phyloP scores from a whole-genome alignment of 495 filamentous ascomycete species.

The Xanthoparmelia taractica region DNA sequence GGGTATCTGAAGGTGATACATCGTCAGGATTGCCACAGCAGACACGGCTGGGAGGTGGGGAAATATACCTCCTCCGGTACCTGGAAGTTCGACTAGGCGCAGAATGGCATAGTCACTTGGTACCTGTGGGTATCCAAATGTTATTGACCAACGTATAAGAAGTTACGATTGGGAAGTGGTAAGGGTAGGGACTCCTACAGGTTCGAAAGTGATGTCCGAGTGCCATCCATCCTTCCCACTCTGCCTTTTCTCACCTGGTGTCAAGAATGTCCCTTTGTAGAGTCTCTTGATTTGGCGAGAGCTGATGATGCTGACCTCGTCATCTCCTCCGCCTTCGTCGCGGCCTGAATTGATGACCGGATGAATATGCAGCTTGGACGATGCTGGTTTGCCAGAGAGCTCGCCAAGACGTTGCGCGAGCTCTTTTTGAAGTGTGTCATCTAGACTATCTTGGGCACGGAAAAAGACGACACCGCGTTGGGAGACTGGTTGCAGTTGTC shows the following conservation, averaged over 20 bases:
- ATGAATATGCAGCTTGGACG: constrained; percentile 66
- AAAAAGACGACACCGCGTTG: constrained; percentile 78
- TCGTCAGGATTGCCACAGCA: constrained; percentile 22
- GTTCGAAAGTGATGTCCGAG: constrained; percentile 66
- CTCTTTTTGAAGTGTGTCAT: constrained; percentile 60
- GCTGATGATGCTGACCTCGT: constrained; percentile 69
- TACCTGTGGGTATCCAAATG: constrained; percentile 32
- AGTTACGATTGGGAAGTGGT: neutral
- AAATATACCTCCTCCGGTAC: neutral
- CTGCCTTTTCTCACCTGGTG: neutral
- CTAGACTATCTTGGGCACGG: constrained; percentile 60
- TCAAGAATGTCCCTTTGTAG: neutral
- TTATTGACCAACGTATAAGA: neutral
- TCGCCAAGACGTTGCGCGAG: constrained; percentile 58
- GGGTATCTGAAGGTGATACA: constrained; percentile 47
- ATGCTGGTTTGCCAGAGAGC: constrained; percentile 56
- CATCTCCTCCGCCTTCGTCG: constrained; percentile 52
- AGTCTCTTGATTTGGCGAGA: constrained; percentile 46
- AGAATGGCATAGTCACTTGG: constrained; percentile 64
- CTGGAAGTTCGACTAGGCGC: constrained; percentile 46
- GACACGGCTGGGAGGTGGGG: neutral
- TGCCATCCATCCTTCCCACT: constrained; percentile 44
- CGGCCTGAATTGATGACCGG: constrained; percentile 56
- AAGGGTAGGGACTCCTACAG: neutral
- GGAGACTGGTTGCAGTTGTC: constrained; percentile 51